A percentile compares a stretch with the other conserved stretches of the same genome.
Conservation (phyloP, 2,329 filamentous ascomycete genomes). For the Fusarium sp. region DNA sequence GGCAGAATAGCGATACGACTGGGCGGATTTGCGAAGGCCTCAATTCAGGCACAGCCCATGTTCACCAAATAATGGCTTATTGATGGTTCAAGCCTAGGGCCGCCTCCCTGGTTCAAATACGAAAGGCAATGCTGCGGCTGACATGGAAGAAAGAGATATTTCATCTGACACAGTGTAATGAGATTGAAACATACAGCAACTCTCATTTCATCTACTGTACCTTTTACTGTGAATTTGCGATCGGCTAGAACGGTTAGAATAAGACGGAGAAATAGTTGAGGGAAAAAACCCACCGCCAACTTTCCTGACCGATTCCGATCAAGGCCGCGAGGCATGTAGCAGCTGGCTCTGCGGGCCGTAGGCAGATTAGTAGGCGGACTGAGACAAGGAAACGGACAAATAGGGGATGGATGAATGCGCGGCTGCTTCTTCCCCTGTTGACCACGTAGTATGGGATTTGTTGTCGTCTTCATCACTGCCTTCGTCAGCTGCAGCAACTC, state of each 20-base stretch:
- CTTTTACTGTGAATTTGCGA: constrained; percentile 5
- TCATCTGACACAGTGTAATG: constrained; percentile 40
- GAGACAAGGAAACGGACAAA: constrained; percentile 14
- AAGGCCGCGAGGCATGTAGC: constrained; percentile 5
- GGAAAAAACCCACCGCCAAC: constrained; percentile 17
- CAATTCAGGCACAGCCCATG: constrained; percentile 20
- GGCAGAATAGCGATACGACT: constrained; percentile 22
- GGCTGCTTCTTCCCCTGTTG: constrained; percentile 8
- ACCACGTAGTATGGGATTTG: constrained; percentile 16
- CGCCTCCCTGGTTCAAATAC: constrained; percentile 25
- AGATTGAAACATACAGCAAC: constrained; percentile 8
- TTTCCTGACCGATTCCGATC: constrained; percentile 28
- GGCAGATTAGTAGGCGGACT: constrained; percentile 43
- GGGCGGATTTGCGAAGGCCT: constrained; percentile 26
- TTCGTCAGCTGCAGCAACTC: constrained; percentile 38
- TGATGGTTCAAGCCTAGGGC: constrained; percentile 16
- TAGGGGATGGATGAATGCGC: constrained; percentile 24
- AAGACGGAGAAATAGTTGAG: constrained; percentile 28
- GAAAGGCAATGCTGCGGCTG: constrained; percentile 30
- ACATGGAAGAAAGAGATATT: constrained; percentile 27
- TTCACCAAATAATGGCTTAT: constrained; percentile 14
- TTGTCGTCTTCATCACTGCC: constrained; percentile 37
- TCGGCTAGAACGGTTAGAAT: constrained; percentile 22
- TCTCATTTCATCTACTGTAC: constrained; percentile 25
- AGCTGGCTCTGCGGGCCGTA: constrained; percentile 30